phyloP scores from a whole-genome alignment of 345 rosid genomes.

The Salix suchowensis region DNA sequence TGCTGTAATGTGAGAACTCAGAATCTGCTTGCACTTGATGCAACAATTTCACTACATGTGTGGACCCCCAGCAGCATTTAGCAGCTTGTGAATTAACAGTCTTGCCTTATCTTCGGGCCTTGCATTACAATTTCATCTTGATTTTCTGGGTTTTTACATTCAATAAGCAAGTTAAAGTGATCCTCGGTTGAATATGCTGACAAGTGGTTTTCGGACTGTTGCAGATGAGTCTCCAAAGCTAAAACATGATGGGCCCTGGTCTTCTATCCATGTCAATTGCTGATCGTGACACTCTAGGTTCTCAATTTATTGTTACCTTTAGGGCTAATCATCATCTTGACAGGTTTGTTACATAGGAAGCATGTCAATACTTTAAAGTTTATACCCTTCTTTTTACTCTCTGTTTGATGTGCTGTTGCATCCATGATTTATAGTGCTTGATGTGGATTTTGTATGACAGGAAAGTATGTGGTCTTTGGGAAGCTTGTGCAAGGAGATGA shows the following conservation, averaged over 20 bases:
- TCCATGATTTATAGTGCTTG: not conserved
- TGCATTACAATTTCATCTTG: not conserved
- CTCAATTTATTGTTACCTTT: slow-evolving; percentile 80
- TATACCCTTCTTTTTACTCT: not conserved
- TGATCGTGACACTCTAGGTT: slow-evolving; percentile 78
- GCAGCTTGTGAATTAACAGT: not conserved
- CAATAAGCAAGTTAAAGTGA: too few species aligned
- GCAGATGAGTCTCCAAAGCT: slow-evolving; percentile 81
- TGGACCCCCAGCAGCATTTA: not conserved
- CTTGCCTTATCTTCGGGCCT: not conserved
- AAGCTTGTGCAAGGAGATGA: slow-evolving; percentile 84
- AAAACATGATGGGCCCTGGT: slow-evolving; percentile 78
- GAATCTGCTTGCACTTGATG: not conserved
- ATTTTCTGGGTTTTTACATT: not conserved
- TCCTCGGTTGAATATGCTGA: not conserved
- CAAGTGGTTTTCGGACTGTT: slow-evolving; percentile 15
- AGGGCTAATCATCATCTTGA: slow-evolving; percentile 76
- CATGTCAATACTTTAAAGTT: not conserved
- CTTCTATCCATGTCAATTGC: slow-evolving; percentile 77
- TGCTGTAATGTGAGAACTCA: not conserved
- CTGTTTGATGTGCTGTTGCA: not conserved
- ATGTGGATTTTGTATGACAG: slow-evolving; percentile 32
- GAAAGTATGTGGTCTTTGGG: slow-evolving; percentile 80
- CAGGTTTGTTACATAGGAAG: slow-evolving; percentile 38
- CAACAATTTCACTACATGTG: not conserved